Conservation (phyloP, 2,329 filamentous ascomycete genomes). For the Bipolaris cookei region DNA sequence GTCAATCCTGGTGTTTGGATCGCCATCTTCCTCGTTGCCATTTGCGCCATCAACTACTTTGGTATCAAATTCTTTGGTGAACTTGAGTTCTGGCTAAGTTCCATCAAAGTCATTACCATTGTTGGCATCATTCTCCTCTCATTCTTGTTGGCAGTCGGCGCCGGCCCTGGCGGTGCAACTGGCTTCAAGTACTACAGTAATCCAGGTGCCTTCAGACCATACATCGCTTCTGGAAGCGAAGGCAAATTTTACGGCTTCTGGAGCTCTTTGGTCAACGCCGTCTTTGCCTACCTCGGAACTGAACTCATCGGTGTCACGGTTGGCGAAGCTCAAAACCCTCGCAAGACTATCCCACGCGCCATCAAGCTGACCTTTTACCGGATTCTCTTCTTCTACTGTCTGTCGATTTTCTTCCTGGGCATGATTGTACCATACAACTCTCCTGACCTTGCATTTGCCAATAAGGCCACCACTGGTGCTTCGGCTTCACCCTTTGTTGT, state of each 20-base stretch:
- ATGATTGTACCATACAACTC: constrained; percentile 79
- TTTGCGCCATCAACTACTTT: constrained; percentile 55
- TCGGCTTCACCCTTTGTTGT: constrained; percentile 77
- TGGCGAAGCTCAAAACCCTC: constrained; percentile 79
- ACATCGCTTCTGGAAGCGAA: constrained; percentile 40
- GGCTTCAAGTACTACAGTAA: constrained; percentile 56
- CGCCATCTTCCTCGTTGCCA: constrained; percentile 59
- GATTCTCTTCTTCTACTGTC: constrained; percentile 79
- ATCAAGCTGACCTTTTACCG: constrained; percentile 84
- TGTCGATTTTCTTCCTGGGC: constrained; percentile 75
- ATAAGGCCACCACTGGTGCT: constrained; percentile 54
- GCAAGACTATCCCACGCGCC: constrained; percentile 75
- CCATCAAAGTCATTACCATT: constrained; percentile 55
- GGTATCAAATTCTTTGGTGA: constrained; percentile 65
- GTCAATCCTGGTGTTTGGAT: constrained; percentile 84
- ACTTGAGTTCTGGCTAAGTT: constrained; percentile 58
- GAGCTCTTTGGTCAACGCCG: constrained; percentile 75
- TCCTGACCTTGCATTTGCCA: constrained; percentile 64
- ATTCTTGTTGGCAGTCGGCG: constrained; percentile 54
- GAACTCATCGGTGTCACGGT: constrained; percentile 80
- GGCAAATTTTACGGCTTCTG: constrained; percentile 61
- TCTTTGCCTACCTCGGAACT: constrained; percentile 75
- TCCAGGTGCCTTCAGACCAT: constrained; percentile 54
- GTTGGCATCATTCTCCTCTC: constrained; percentile 55
- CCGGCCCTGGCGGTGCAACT: constrained; percentile 49